These are phyloP conservation scores for Solanum chiquidenum DNA, from an alignment of 257 asterid genomes.

Conservation along the genomic window DNA sequence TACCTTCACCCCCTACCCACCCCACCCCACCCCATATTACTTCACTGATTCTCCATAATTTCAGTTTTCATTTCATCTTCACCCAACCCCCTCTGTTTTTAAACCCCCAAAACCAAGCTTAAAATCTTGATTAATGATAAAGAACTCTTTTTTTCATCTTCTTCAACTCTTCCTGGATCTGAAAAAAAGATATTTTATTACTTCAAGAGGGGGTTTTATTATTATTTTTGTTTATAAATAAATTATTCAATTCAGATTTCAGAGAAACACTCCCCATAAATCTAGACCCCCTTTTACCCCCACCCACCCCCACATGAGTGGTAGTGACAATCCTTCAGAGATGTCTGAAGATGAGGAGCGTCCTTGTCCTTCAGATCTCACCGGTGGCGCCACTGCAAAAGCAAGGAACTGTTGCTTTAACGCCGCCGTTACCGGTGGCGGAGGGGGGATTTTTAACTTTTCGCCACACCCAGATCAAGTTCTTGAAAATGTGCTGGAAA, in stretches of 20 bases:
- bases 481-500: conserved; percentile 39
- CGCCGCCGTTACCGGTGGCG: not conserved
- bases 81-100: not conserved
- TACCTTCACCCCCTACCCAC: not conserved
- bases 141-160: not conserved
- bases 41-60: not conserved
- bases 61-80: not conserved
- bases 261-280: conserved; percentile 1
- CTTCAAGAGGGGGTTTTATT: not conserved
- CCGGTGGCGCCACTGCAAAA: not conserved
- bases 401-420: conserved; percentile 5
- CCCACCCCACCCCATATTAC: not conserved
- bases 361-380: conserved; percentile 22
- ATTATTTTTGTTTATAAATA: not conserved
- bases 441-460: not conserved
- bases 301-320: conserved; percentile 10
- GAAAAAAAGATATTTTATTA: not conserved
- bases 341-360: conserved; percentile 35
- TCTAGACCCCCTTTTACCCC: not conserved
- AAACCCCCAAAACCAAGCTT: not conserved
- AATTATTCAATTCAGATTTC: not conserved
- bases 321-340: conserved; percentile 25
- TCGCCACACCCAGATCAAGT: conserved; percentile 32
- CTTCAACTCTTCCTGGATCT: not conserved
- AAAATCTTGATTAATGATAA: not conserved